These are phyloP conservation scores for Dunaliella sp. DNA, from an alignment of 139 green algal species.

Conservation along the genomic window DNA sequence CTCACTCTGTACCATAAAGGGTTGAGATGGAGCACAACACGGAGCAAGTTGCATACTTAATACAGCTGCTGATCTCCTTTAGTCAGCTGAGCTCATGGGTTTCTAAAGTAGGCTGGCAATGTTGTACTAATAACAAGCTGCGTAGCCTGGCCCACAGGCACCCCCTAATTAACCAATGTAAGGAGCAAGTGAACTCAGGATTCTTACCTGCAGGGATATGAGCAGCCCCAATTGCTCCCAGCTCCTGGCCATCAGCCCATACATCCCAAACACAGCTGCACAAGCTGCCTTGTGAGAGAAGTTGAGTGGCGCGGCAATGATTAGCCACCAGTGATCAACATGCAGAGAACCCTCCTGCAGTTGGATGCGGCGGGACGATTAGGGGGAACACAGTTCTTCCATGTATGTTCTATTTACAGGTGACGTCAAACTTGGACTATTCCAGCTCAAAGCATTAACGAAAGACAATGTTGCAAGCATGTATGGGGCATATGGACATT, in stretches of 20 bases:
- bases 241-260: neutral
- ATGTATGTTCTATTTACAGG: neutral
- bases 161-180: neutral
- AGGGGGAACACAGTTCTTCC: neutral
- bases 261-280: slow-evolving; percentile 2
- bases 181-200: too few relatives aligned
- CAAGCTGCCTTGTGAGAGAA: slow-evolving; percentile 10
- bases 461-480: too few relatives aligned
- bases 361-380: neutral
- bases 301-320: neutral
- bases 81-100: too few relatives aligned
- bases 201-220: neutral
- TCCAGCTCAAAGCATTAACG: too few relatives aligned
- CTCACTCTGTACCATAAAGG: too few relatives aligned
- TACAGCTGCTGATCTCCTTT: too few relatives aligned
- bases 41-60: neutral
- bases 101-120: too few relatives aligned
- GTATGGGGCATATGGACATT: neutral
- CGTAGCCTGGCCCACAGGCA: neutral
- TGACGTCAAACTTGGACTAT: neutral
- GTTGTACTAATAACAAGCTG: too few relatives aligned
- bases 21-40: neutral
- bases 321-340: neutral
- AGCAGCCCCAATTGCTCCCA: neutral
- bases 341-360: neutral